Conservation (phyloP, 1,284 basidiomycete species). For the Lignosus rhinocerotis region DNA sequence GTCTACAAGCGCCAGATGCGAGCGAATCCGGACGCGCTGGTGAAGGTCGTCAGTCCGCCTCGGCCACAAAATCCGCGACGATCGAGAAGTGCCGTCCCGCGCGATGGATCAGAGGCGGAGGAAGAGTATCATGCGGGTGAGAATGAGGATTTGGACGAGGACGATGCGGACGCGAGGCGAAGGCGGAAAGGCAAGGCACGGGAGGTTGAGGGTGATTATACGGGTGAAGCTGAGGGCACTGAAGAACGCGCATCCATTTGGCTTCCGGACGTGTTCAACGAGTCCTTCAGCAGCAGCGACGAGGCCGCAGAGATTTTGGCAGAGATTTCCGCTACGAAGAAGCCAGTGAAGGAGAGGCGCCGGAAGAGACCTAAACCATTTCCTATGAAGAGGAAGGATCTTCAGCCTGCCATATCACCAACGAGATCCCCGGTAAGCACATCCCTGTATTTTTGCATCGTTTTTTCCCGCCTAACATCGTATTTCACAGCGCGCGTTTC, state of each 20-base stretch:
- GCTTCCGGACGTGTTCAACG: constrained; percentile 14
- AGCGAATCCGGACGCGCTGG: constrained; percentile 30
- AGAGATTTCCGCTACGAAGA: neutral
- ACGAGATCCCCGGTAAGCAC: neutral
- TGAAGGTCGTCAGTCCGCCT: constrained; percentile 25
- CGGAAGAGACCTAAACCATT: constrained; percentile 12
- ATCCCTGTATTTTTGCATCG: neutral
- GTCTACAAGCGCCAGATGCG: constrained; percentile 29
- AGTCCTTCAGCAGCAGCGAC: constrained; percentile 20
- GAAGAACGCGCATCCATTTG: neutral
- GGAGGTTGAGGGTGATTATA: neutral
- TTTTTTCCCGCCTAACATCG: neutral
- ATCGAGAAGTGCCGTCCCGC: constrained; percentile 5
- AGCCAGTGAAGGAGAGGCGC: constrained; percentile 15
- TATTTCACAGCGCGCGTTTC: neutral
- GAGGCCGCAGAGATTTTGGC: constrained; percentile 11
- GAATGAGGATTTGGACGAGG: constrained; percentile 11
- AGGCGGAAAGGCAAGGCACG: constrained; percentile 11
- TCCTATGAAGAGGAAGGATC: constrained; percentile 13
- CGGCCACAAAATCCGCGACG: constrained; percentile 15
- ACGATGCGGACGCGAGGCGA: constrained; percentile 10
- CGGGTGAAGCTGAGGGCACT: neutral
- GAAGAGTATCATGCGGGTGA: constrained; percentile 18
- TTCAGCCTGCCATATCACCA: constrained; percentile 2
- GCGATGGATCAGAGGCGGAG: constrained; percentile 16